Conservation (phyloP, 2,329 filamentous ascomycete genomes). For the Fusarium xylarioides region DNA sequence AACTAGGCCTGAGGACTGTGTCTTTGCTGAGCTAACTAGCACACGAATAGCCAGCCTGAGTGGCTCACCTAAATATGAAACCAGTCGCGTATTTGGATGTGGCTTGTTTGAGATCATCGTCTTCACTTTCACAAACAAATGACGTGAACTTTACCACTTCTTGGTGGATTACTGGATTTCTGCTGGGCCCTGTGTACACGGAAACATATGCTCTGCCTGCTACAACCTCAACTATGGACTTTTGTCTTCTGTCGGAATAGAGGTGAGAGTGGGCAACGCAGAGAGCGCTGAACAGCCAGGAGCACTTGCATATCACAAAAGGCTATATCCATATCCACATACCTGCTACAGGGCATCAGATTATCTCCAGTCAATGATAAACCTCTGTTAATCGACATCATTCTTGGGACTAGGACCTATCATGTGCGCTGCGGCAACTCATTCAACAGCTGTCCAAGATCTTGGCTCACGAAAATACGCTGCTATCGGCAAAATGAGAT, state of each 20-base stretch:
- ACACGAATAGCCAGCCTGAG: constrained; percentile 24
- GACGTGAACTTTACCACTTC: constrained; percentile 16
- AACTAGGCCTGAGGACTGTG: constrained; percentile 8
- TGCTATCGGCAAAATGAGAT: neutral
- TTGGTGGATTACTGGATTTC: neutral
- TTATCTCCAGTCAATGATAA: neutral
- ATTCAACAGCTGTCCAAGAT: neutral
- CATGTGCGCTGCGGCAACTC: neutral
- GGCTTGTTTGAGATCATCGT: constrained; percentile 30
- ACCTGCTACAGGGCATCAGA: neutral
- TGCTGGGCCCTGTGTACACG: constrained; percentile 1
- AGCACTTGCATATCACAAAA: neutral
- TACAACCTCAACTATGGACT: constrained; percentile 12
- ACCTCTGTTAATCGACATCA: neutral
- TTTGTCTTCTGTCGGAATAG: neutral
- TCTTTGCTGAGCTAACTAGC: constrained; percentile 17
- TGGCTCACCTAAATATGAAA: constrained; percentile 44
- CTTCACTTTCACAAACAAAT: constrained; percentile 1
- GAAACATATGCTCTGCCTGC: constrained; percentile 4
- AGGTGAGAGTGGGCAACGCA: neutral
- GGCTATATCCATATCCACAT: neutral
- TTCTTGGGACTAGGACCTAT: neutral
- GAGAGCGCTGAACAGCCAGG: constrained; percentile 7
- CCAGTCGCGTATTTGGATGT: constrained; percentile 29
- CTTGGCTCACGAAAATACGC: neutral